Conservation (phyloP, 805 yeast species). For the Komagataella phaffii region DNA sequence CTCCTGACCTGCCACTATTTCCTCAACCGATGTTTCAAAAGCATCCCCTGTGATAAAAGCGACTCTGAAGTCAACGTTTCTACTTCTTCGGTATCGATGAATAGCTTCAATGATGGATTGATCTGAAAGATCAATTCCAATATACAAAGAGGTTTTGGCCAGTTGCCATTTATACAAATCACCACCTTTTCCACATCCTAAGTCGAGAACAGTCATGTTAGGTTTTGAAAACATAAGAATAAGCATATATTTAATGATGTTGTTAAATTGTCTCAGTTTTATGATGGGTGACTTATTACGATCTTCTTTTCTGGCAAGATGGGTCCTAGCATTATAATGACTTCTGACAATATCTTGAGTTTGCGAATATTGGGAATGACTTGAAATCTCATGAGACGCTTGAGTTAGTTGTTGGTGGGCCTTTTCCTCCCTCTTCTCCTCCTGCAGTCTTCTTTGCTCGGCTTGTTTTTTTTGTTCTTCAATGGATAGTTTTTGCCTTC, state of each 20-base stretch:
- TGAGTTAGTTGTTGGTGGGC: slow-evolving; percentile 7
- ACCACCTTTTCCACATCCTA: slow-evolving; percentile 98
- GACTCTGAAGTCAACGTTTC: slow-evolving; percentile 50
- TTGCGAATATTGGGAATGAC: slow-evolving; percentile 14
- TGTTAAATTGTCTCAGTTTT: slow-evolving; percentile 79
- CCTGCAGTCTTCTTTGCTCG: slow-evolving; percentile 13
- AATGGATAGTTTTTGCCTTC: slow-evolving; percentile 12
- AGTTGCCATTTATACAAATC: slow-evolving; percentile 83
- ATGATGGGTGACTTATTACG: slow-evolving; percentile 75
- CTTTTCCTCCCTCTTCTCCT: slow-evolving; percentile 16
- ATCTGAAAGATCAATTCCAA: slow-evolving; percentile 89
- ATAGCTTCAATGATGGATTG: slow-evolving; percentile 78
- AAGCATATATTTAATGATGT: slow-evolving; percentile 78
- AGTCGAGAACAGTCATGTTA: slow-evolving; percentile 54
- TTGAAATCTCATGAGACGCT: slow-evolving; percentile 11
- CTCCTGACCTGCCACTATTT: slow-evolving; percentile 49
- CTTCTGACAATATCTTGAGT: slow-evolving; percentile 56
- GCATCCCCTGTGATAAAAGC: slow-evolving; percentile 91
- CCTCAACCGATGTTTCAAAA: slow-evolving; percentile 57
- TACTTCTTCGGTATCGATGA: slow-evolving; percentile 49
- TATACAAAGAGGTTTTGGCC: slow-evolving; percentile 58
- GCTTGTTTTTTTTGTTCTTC: slow-evolving; percentile 10
- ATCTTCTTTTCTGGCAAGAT: slow-evolving; percentile 43
- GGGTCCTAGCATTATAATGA: slow-evolving; percentile 80
- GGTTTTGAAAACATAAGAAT: slow-evolving; percentile 53